Percentiles rank a stretch among this genome's conserved stretches.
Conservation (phyloP, 805 yeast species). For the Myxozyma neotropica region DNA sequence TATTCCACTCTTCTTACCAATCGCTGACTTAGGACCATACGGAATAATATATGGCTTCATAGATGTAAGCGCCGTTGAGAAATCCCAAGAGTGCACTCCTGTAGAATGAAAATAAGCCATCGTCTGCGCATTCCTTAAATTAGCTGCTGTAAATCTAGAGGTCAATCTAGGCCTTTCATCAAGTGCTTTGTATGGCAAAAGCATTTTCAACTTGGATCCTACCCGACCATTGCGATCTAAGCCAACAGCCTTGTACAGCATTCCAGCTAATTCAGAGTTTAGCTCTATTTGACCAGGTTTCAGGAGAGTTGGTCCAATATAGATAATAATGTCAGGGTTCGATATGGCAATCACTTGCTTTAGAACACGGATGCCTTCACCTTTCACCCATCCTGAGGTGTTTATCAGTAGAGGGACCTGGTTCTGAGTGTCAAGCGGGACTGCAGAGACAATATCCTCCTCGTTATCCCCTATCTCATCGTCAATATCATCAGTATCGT, state of each 20-base stretch:
- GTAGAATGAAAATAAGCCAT: slow-evolving; percentile 39
- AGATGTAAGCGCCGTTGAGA: slow-evolving; percentile 41
- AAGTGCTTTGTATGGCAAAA: background rate
- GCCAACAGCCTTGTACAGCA: slow-evolving; percentile 25
- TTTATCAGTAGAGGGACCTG: slow-evolving; percentile 58
- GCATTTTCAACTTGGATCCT: background rate
- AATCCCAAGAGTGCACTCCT: slow-evolving; percentile 20
- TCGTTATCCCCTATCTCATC: background rate
- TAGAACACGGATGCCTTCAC: slow-evolving; percentile 74
- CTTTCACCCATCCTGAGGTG: slow-evolving; percentile 91
- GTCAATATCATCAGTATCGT: background rate
- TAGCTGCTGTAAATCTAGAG: slow-evolving; percentile 27
- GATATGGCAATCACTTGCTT: slow-evolving; percentile 46
- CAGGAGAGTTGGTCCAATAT: slow-evolving; percentile 47
- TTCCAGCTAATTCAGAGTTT: slow-evolving; percentile 35
- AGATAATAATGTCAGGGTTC: slow-evolving; percentile 60
- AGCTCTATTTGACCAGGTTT: slow-evolving; percentile 39
- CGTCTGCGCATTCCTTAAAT: slow-evolving; percentile 36
- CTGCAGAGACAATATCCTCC: background rate
- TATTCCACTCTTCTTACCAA: slow-evolving; percentile 37
- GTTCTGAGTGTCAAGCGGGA: background rate
- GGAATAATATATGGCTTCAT: slow-evolving; percentile 41
- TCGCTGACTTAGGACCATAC: slow-evolving; percentile 30
- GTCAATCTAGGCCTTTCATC: slow-evolving; percentile 1
- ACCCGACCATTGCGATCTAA: slow-evolving; percentile 44